Evolutionary conservation across 2,329 filamentous ascomycete species (phyloP), one percentile per base, ranked within the genome.

Genomic region (Passalora sequoiae): DNA sequence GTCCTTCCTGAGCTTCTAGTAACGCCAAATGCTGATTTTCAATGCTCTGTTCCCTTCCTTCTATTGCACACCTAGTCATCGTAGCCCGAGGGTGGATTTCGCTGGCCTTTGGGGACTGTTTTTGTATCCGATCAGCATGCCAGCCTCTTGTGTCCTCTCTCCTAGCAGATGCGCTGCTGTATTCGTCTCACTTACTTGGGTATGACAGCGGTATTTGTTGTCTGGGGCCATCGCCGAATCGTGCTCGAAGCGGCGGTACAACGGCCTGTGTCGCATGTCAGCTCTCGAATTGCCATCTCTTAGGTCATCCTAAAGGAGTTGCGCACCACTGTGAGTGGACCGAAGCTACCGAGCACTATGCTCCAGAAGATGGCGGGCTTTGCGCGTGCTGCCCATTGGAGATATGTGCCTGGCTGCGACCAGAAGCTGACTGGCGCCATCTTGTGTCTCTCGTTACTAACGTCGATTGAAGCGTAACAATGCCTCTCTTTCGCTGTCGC

Each of bases 351-450:
- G 55, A 97, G 71, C 46, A 86, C 63, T 60, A 87, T 72, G 59
- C 86, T 88, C 78, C 81, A 97, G 76, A 96, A 94, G 72, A 89
- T 84, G 47, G 89, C 89, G 39, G 92, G 92, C 67, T 85, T 86
- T 69, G 92, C 84, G 70, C 88, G 83, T 38, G 86, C 77, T 40
- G 89, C 82, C 88, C 89, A 97, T 69, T 83, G 83, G 61, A 86
- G 70, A 80, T 95, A 97, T 60, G 81, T 81, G 65, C 94, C 62
- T 53, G 92, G 92, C 47, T 78, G 76, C 55, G 80, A 77, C 81
- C 84, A 96, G 84, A 98, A 96, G 60, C 76, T 75, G 59, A 88
- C 84, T 43, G 77, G 74, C 51, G 78, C 76, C 83, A 89, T 89
- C 52, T 54, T 71, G 64, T n/a, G 31, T 15, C 13, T 10, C 12